Conservation (phyloP, 257 asterid genomes). For the Ehretia macrophylla region DNA sequence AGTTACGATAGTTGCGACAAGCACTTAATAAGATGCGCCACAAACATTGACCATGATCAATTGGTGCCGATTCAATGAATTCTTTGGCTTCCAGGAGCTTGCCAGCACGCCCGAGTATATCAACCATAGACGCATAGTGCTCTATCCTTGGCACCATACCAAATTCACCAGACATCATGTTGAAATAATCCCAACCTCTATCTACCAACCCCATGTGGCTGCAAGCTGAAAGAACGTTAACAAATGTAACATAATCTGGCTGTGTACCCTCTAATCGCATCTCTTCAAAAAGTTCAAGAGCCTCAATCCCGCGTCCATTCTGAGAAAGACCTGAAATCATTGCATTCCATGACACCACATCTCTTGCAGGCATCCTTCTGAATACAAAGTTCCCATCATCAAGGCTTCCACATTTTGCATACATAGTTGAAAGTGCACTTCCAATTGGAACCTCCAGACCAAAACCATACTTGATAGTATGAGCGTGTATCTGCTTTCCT, state of each 20-base stretch:
- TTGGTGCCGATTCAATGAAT: slow-evolving; percentile 52
- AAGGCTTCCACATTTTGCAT: slow-evolving; percentile 73
- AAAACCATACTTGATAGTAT: slow-evolving; percentile 61
- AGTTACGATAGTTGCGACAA: slow-evolving; percentile 56
- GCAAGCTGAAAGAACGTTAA: slow-evolving; percentile 71
- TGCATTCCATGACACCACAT: slow-evolving; percentile 80
- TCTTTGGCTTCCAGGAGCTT: slow-evolving; percentile 67
- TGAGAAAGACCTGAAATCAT: slow-evolving; percentile 91
- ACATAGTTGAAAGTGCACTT: slow-evolving; percentile 86
- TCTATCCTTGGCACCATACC: slow-evolving; percentile 51
- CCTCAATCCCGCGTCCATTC: slow-evolving; percentile 65
- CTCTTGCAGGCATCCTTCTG: slow-evolving; percentile 66
- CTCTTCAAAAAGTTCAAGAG: slow-evolving; percentile 70
- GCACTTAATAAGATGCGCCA: slow-evolving; percentile 89
- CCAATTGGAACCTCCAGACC: slow-evolving; percentile 75
- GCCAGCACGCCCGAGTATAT: slow-evolving; percentile 83
- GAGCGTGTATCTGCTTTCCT: slow-evolving; percentile 82
- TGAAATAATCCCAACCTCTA: slow-evolving; percentile 58
- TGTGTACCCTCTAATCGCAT: slow-evolving; percentile 51
- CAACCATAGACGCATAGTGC: slow-evolving; percentile 90
- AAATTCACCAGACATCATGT: slow-evolving; percentile 46
- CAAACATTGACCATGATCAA: slow-evolving; percentile 65
- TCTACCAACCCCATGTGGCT: slow-evolving; percentile 89
- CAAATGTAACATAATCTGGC: slow-evolving; percentile 69
- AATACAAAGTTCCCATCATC: slow-evolving; percentile 52